Conservation (phyloP, 495 filamentous ascomycete species). For the Aspergillus carlsbadensis region DNA sequence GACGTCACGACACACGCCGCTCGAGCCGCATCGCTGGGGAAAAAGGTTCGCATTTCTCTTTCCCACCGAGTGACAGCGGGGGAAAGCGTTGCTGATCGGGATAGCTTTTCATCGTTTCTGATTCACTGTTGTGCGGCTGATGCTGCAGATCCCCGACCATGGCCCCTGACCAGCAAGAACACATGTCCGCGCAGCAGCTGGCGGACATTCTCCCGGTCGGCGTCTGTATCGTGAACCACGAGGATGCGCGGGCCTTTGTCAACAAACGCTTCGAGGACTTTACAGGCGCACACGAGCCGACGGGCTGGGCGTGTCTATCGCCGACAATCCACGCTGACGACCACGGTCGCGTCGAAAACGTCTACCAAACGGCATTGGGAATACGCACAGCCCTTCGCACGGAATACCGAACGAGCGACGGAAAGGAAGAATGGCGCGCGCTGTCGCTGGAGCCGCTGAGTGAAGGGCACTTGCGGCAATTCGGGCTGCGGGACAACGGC, state of each 20-base stretch:
- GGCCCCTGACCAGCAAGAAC: neutral
- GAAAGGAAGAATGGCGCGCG: constrained; percentile 20
- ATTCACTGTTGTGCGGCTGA: too few relatives aligned
- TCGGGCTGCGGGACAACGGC: neutral
- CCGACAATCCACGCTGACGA: constrained; percentile 24
- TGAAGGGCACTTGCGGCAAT: constrained; percentile 1
- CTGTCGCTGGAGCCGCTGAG: constrained; percentile 19
- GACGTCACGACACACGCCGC: too few relatives aligned
- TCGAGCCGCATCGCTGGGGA: too few relatives aligned
- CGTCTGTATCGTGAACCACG: constrained; percentile 24
- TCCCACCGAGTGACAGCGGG: too few relatives aligned
- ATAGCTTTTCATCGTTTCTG: too few relatives aligned
- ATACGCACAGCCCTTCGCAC: constrained; percentile 15
- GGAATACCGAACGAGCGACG: constrained; percentile 21
- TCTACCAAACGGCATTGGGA: constrained; percentile 8
- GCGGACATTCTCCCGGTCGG: constrained; percentile 28
- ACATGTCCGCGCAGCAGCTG: constrained; percentile 26
- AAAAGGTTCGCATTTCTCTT: too few relatives aligned
- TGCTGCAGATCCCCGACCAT: neutral
- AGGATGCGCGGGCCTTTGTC: constrained; percentile 20
- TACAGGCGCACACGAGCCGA: neutral
- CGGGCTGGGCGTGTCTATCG: constrained; percentile 20
- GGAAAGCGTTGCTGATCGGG: too few relatives aligned
- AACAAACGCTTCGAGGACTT: constrained; percentile 25
- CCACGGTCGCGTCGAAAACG: constrained; percentile 14